phyloP scores from a whole-genome alignment of 2,329 filamentous ascomycete species.

The Didymella segeticola region DNA sequence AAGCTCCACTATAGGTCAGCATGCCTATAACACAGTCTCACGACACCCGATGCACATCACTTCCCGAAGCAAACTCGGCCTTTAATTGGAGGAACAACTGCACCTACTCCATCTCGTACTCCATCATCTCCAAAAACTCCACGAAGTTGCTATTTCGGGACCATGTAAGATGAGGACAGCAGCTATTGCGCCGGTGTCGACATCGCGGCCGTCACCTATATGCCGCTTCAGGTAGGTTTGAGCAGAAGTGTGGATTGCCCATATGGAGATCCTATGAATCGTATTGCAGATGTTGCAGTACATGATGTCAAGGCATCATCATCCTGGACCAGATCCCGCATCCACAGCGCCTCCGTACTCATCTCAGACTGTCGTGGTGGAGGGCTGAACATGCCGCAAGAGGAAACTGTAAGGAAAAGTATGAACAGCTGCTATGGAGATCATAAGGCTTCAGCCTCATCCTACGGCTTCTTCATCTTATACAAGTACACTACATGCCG shows the following conservation, averaged over 20 bases:
- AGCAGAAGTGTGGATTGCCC: constrained; percentile 2
- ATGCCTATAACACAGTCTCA: constrained; percentile 19
- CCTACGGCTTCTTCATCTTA: not conserved
- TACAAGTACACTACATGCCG: not conserved
- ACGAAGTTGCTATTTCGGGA: constrained; percentile 15
- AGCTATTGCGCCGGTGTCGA: constrained; percentile 9
- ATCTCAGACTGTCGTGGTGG: not conserved
- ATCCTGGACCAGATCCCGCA: constrained; percentile 5
- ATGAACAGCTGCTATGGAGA: constrained; percentile 15
- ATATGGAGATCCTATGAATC: constrained; percentile 13
- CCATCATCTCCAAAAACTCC: constrained; percentile 11
- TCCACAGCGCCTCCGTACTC: constrained; percentile 13
- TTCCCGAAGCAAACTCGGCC: not conserved
- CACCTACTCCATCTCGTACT: constrained; percentile 7
- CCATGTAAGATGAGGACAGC: constrained; percentile 14
- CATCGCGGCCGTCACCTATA: constrained; percentile 3
- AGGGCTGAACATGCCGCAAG: constrained; percentile 9
- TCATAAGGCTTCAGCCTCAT: constrained; percentile 4
- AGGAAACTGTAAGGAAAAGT: not conserved
- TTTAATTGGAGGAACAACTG: constrained; percentile 18
- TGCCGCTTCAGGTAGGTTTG: constrained; percentile 14
- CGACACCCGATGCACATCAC: constrained; percentile 17
- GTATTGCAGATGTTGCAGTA: constrained; percentile 13
- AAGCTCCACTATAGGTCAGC: constrained; percentile 15
- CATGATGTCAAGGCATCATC: not conserved